Base-by-base conservation (phyloP, 139 green algal genomes). In the Auxenochlorella pyrenoidosa region DNA sequence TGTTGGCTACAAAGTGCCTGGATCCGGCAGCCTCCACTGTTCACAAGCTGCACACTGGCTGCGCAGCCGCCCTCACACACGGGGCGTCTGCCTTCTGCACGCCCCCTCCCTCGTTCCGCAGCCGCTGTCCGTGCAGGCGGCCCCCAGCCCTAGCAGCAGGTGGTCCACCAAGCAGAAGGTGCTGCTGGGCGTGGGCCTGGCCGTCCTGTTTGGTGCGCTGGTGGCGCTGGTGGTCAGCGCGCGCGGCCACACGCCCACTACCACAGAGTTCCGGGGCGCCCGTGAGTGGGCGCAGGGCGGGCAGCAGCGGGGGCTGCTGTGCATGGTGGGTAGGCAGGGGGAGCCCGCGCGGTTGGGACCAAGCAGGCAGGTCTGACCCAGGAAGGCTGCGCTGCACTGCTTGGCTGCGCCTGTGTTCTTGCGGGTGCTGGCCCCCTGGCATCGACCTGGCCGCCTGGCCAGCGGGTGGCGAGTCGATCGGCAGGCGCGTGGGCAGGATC, bases 111-210 rank as follows among this genome's bases (percentile, higher is more conserved):
- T 32, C 34, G n/a, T 47, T 43, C 19, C 38, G 84, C 84, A 88
- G 84, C 87, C 87, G 13, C 82, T 90, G 54, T 90, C 87, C 28
- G 87, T 90, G 30, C 80, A 90, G 58, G 58, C 68, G 12, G 5
- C 43, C 38, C 24, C 41, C 34, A 44, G 38, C 30, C 13, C 66
- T 44, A 51, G 0, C 19, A 44, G 43, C 32, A 24, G 15, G 5
- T 85, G 80, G 82, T 43, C 18, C 30, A 81, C 34, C 75, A 87
- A 83, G 60, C 75, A 88, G 26, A 85, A 87, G 72, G 22, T 75
- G 28, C 40, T 85, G 36, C 24, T 76, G 47, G 26, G 68, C 0
- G 82, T 70, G 18, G 82, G 70, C 1, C 72, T 88, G 65, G 10
- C 41, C 8, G 0, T 88, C 34, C 47, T 90, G 30, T 85, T 85